phyloP scores from a whole-genome alignment of 352 stramenopile species.

The Nothophytophthora sp. region DNA sequence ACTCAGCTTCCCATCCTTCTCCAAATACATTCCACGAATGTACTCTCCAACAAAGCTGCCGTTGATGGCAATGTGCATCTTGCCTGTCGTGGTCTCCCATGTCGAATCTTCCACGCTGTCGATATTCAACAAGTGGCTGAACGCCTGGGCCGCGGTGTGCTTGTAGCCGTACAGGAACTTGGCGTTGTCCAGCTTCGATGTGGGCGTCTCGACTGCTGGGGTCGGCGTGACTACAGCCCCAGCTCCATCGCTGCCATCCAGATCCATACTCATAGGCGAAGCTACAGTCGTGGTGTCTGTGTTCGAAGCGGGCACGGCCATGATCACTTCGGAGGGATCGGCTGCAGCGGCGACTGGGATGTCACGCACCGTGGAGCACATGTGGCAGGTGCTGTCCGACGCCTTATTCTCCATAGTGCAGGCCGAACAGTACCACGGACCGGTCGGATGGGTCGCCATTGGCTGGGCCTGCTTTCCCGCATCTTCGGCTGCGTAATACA shows the following conservation, averaged over 20 bases:
- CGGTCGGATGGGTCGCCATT: constrained; percentile 15
- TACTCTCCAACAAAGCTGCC: constrained; percentile 61
- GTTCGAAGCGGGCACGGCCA: constrained; percentile 33
- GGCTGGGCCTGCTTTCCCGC: constrained; percentile 33
- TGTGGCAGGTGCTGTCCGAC: constrained; percentile 55
- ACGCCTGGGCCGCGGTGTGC: constrained; percentile 38
- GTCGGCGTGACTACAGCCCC: neutral
- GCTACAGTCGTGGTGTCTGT: constrained; percentile 14
- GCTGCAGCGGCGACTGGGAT: constrained; percentile 46
- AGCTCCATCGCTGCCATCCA: constrained; percentile 23
- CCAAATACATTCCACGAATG: constrained; percentile 69
- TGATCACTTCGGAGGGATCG: constrained; percentile 27
- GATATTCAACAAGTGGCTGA: constrained; percentile 29
- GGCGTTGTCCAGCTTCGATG: constrained; percentile 36
- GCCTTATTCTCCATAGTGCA: constrained; percentile 85
- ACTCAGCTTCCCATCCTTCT: constrained; percentile 67
- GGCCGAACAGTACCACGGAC: constrained; percentile 55
- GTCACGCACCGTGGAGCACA: constrained; percentile 59
- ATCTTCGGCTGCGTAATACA: constrained; percentile 71
- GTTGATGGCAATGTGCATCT: constrained; percentile 45
- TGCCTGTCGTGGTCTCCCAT: constrained; percentile 78
- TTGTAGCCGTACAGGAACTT: constrained; percentile 58
- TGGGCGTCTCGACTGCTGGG: constrained; percentile 7
- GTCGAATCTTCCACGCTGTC: constrained; percentile 30
- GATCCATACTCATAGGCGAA: constrained; percentile 42